phyloP scores from a whole-genome alignment of 78 protist genomes.

The Dictyostelium citrinum region DNA sequence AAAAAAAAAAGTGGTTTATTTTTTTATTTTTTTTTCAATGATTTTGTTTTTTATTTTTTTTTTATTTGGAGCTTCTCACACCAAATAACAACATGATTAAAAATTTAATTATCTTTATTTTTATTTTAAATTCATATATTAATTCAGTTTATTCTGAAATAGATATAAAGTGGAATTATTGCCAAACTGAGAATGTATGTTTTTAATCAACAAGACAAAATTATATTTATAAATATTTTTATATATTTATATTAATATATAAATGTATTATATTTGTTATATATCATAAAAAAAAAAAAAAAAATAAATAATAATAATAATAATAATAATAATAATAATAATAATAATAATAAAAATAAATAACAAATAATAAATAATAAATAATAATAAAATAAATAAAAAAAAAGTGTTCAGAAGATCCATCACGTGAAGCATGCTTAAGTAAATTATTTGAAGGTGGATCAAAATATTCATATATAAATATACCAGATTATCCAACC shows the following conservation, averaged over 20 bases:
- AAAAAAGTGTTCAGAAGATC: background rate
- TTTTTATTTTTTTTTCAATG: too few relatives aligned
- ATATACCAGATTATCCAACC: background rate
- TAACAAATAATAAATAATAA: background rate
- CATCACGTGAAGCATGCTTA: background rate
- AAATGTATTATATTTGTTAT: too few relatives aligned
- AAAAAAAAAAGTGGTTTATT: background rate
- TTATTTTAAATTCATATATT: background rate
- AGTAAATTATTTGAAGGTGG: background rate
- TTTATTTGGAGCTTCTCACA: background rate
- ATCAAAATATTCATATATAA: background rate
- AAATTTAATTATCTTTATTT: background rate
- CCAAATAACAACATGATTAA: background rate
- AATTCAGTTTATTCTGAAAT: background rate
- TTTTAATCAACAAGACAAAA: background rate
- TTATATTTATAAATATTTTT: background rate
- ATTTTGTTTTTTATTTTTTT: background rate
- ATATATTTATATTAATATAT: background rate
- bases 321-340: too few relatives aligned
- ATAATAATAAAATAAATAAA: too few relatives aligned
- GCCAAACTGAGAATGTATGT: background rate
- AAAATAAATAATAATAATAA: too few relatives aligned
- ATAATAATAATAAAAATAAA: too few relatives aligned
- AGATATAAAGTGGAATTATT: background rate
- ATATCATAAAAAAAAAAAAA: too few relatives aligned